A percentile compares a stretch with the other conserved stretches of the same genome.
Conservation (phyloP, 768 basidiomycete species). For the Hygrocybe coccinea region DNA sequence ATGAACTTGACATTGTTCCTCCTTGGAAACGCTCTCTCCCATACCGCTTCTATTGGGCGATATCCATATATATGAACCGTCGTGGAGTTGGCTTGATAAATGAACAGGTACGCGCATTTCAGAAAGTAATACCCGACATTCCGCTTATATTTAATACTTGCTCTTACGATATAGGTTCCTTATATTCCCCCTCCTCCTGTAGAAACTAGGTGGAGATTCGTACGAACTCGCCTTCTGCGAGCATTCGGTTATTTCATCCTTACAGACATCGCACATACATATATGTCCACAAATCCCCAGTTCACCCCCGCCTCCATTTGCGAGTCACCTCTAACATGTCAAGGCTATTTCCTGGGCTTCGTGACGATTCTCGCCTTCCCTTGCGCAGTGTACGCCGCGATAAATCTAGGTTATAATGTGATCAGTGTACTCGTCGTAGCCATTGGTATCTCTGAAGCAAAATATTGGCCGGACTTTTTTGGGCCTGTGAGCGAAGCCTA, state of each 20-base stretch:
- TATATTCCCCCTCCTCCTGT: slow-evolving; percentile 5
- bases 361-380: not conserved
- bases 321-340: slow-evolving; percentile 14
- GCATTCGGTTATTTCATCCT: slow-evolving; percentile 14
- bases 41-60: slow-evolving; percentile 16
- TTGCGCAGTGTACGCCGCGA: not conserved
- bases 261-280: slow-evolving; percentile 17
- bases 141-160: not conserved
- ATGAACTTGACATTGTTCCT: slow-evolving; percentile 9
- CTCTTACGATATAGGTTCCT: too few species aligned
- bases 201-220: slow-evolving; percentile 7
- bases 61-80: slow-evolving; percentile 10
- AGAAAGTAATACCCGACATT: not conserved
- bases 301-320: slow-evolving; percentile 4
- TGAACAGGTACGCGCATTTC: slow-evolving; percentile 8
- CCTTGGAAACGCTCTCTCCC: slow-evolving; percentile 10
- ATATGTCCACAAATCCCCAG: slow-evolving; percentile 15
- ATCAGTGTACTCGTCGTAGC: slow-evolving; percentile 22
- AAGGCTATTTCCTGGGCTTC: slow-evolving; percentile 7
- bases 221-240: slow-evolving; percentile 8
- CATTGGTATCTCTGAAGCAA: slow-evolving; percentile 25
- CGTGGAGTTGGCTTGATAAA: slow-evolving; percentile 19
- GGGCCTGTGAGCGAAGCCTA: slow-evolving; percentile 31
- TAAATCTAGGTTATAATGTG: slow-evolving; percentile 7
- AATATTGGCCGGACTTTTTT: slow-evolving; percentile 38